Percentiles rank a stretch among this genome's conserved stretches.
Conservation (phyloP, 768 basidiomycete genomes). For the Macrolepiota fuliginosa region DNA sequence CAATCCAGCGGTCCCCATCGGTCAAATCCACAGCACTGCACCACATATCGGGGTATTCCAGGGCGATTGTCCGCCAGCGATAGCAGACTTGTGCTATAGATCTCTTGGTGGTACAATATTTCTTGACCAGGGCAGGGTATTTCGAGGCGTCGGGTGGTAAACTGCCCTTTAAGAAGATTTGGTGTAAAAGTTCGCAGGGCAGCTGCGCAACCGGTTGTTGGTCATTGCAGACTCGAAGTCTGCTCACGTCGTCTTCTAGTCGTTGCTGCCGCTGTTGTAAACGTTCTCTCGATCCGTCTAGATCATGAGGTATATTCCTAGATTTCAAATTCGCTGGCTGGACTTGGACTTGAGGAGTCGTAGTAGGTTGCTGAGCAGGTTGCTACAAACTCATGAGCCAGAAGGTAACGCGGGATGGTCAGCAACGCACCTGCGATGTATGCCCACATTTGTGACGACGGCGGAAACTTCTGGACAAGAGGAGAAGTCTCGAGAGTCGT, state of each 20-base stretch:
- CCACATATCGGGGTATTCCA: constrained; percentile 10
- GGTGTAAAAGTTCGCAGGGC: constrained; percentile 5
- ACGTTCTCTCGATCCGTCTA: too few species aligned
- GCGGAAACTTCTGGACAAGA: neutral
- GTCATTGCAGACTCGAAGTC: neutral
- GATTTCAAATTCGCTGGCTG: neutral
- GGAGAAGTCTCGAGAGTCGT: neutral
- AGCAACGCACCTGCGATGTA: neutral
- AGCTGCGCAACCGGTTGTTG: constrained; percentile 3
- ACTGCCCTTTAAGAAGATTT: constrained; percentile 2
- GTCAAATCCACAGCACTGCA: constrained; percentile 6
- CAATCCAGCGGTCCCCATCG: neutral
- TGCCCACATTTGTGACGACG: neutral
- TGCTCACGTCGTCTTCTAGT: neutral
- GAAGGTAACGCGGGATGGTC: neutral
- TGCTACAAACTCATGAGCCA: neutral
- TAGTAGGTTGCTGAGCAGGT: neutral
- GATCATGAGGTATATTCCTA: neutral
- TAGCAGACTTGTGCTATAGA: constrained; percentile 6
- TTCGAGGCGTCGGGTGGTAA: neutral
- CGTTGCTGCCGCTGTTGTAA: neutral
- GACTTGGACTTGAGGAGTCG: neutral
- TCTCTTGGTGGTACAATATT: constrained; percentile 6
- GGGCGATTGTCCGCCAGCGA: constrained; percentile 8
- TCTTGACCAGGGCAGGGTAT: constrained; percentile 1